A percentile compares a stretch with the other conserved stretches of the same genome.
phyloP scores from a whole-genome alignment of 805 yeast species.

The Candida ovalis region DNA sequence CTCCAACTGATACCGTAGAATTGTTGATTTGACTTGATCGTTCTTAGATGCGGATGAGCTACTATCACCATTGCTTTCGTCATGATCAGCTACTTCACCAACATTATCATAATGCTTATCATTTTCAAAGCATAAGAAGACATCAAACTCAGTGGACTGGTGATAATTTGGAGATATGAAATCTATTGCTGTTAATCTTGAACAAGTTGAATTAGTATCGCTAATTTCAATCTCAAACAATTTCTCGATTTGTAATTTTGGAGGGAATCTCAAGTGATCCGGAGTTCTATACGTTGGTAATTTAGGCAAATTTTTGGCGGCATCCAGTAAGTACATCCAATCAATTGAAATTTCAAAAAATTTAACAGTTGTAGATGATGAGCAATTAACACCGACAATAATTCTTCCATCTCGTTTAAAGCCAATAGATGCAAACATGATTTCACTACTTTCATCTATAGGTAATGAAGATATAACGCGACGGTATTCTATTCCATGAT shows the following conservation, averaged over 20 bases:
- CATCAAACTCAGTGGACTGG: constrained; percentile 40
- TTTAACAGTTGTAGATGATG: constrained; percentile 33
- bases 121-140: constrained; percentile 40
- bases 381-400: constrained; percentile 40
- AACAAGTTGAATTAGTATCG: constrained; percentile 28
- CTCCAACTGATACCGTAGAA: constrained; percentile 26
- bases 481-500: constrained; percentile 55
- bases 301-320: constrained; percentile 43
- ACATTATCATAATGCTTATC: constrained; percentile 8
- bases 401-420: constrained; percentile 45
- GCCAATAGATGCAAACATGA: constrained; percentile 46
- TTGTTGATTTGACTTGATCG: constrained; percentile 16
- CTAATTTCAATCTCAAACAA: constrained; percentile 24
- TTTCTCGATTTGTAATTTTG: constrained; percentile 36
- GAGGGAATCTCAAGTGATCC: constrained; percentile 38
- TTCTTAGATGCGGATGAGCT: constrained; percentile 6
- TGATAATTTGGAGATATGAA: constrained; percentile 44
- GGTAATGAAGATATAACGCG: constrained; percentile 29
- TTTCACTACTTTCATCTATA: constrained; percentile 28
- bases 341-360: constrained; percentile 43
- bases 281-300: constrained; percentile 52
- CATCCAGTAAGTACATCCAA: constrained; percentile 52
- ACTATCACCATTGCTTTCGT: not conserved
- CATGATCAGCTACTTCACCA: not conserved
- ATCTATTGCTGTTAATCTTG: constrained; percentile 34